A percentile compares a stretch with the other conserved stretches of the same genome.
phyloP scores from a whole-genome alignment of 2,329 filamentous ascomycete species.

The Penicillium griseofulvum region DNA sequence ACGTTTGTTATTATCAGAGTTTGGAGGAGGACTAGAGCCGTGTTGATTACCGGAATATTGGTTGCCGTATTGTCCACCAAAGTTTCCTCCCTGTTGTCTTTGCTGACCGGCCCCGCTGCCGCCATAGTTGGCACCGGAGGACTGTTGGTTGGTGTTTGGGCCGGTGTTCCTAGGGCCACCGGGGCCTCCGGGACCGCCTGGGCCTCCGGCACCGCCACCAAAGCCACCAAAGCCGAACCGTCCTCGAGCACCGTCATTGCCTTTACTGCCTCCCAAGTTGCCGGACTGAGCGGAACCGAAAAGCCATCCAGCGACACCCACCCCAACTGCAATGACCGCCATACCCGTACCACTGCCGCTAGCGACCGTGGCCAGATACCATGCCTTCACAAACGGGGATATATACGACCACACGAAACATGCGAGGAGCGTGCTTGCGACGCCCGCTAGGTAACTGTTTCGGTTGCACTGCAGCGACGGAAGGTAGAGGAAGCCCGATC shows the following conservation, averaged over 20 bases:
- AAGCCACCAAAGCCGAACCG: conserved; percentile 25
- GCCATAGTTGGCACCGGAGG: conserved; percentile 25
- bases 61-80: conserved; percentile 28
- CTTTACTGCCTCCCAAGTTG: conserved; percentile 22
- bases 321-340: conserved; percentile 66
- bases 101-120: conserved; percentile 19
- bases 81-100: conserved; percentile 29
- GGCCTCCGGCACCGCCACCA: conserved; percentile 16
- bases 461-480: conserved; percentile 80
- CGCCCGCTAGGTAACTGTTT: conserved; percentile 89
- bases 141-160: conserved; percentile 19
- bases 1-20: conserved; percentile 11
- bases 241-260: conserved; percentile 29
- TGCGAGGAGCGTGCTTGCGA: conserved; percentile 69
- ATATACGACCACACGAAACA: conserved; percentile 71
- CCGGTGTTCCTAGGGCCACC: conserved; percentile 20
- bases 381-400: conserved; percentile 69
- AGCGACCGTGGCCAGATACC: conserved; percentile 69
- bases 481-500: conserved; percentile 89
- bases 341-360: conserved; percentile 73
- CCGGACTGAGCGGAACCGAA: conserved; percentile 63
- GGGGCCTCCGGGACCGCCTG: conserved; percentile 9
- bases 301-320: conserved; percentile 77
- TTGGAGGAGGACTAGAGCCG: conserved; percentile 26
- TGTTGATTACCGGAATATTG: conserved; percentile 38